Conservation (phyloP, 306 rosid genomes). For the Bauhinia variegata region DNA sequence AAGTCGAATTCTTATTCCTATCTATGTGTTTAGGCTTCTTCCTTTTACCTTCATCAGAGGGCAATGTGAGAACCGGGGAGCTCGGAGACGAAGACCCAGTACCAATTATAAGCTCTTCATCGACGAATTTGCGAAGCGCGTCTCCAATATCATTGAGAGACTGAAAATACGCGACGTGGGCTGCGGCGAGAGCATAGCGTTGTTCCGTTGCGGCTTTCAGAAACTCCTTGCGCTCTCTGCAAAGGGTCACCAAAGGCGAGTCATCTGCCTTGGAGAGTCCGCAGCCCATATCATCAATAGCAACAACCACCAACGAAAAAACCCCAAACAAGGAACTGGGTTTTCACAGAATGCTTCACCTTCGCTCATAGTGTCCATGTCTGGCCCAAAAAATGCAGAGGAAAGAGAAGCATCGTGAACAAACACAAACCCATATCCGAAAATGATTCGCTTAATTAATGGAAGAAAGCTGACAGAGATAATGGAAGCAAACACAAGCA, state of each 20-base stretch:
- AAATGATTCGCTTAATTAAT: constrained; percentile 35
- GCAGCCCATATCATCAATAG: constrained; percentile 78
- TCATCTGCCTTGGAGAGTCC: constrained; percentile 83
- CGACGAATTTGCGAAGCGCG: constrained; percentile 75
- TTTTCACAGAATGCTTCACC: constrained; percentile 15
- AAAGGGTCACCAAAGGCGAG: constrained; percentile 76
- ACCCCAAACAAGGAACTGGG: constrained; percentile 31
- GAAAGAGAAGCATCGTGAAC: constrained; percentile 46
- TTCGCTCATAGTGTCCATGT: constrained; percentile 46
- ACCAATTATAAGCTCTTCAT: constrained; percentile 66
- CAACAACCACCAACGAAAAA: constrained; percentile 26
- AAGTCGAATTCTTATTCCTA: constrained; percentile 40
- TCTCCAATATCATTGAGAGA: constrained; percentile 77
- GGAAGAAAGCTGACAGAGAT: constrained; percentile 7
- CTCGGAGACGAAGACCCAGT: constrained; percentile 43
- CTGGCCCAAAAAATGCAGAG: constrained; percentile 46
- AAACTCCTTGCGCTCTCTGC: constrained; percentile 69
- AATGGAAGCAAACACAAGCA: constrained; percentile 17
- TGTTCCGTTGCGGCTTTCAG: constrained; percentile 77
- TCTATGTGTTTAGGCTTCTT: constrained; percentile 27
- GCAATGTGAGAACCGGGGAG: constrained; percentile 90
- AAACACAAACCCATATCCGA: constrained; percentile 38
- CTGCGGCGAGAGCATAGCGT: constrained; percentile 89
- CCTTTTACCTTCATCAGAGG: constrained; percentile 67
- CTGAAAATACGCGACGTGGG: constrained; percentile 81